phyloP scores from a whole-genome alignment of 306 rosid species.

The Gillenia trifoliata region DNA sequence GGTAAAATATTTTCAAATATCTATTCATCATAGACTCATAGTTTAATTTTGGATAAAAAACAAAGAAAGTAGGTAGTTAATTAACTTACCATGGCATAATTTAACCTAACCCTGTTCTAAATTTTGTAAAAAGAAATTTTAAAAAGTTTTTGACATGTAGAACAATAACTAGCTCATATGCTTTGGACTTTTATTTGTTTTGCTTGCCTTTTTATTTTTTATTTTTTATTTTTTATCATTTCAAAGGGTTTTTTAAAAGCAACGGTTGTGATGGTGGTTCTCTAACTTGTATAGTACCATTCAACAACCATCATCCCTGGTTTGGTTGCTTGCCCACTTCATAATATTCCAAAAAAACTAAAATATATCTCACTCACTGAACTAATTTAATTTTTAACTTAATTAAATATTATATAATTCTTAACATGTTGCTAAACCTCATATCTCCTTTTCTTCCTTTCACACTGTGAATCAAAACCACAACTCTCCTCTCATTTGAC shows the following conservation, averaged over 20 bases:
- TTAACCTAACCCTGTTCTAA: conserved; percentile 19
- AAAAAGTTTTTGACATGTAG: neutral
- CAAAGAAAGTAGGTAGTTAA: neutral
- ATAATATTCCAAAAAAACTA: conserved; percentile 18
- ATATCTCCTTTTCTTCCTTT: conserved; percentile 20
- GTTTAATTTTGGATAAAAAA: neutral
- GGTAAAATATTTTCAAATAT: neutral
- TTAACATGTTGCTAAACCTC: conserved; percentile 1
- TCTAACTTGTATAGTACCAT: conserved; percentile 39
- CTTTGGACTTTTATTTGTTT: neutral
- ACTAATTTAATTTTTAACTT: neutral
- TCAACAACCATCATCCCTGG: conserved; percentile 49
- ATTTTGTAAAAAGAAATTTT: neutral
- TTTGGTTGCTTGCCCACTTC: conserved; percentile 69
- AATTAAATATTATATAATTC: neutral
- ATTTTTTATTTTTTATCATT: neutral
- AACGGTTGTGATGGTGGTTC: conserved; percentile 29
- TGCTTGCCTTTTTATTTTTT: neutral
- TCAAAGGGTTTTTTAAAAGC: conserved; percentile 19
- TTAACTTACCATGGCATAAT: neutral
- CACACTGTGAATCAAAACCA: conserved; percentile 40
- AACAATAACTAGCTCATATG: neutral
- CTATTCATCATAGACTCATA: neutral
- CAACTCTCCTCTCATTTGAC: conserved; percentile 52
- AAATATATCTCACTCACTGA: neutral